Evolutionary conservation across 768 basidiomycete genomes (phyloP).

Genomic region (Mycena olivaceomarginata): DNA sequence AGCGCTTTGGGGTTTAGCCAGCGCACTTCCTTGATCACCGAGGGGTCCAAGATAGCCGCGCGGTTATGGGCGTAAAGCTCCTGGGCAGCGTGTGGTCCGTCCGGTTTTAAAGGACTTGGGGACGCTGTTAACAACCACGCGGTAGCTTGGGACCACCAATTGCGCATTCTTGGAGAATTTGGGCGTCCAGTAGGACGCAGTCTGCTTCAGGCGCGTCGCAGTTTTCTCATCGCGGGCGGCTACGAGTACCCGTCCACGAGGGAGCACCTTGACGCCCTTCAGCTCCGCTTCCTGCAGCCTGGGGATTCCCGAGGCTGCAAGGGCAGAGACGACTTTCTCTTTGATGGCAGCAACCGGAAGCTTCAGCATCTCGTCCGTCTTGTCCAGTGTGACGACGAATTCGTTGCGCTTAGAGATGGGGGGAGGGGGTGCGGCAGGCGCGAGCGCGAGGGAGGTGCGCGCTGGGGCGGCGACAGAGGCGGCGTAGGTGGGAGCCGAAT

Average conservation of each 20-base stretch:
- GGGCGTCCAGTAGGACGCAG: no score
- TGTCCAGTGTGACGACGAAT: neutral
- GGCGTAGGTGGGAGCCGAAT: neutral
- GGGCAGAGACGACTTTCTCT: neutral
- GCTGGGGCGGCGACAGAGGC: no score
- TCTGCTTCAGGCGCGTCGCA: neutral
- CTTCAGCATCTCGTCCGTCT: neutral
- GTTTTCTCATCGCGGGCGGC: neutral
- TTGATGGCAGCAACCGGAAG: neutral
- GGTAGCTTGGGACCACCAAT: neutral
- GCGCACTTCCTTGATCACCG: constrained; percentile 4
- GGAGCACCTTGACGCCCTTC: neutral
- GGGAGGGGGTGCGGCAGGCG: neutral
- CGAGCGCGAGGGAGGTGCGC: neutral
- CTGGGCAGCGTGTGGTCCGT: neutral
- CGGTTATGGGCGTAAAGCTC: constrained; percentile 1
- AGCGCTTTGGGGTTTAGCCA: constrained; percentile 12
- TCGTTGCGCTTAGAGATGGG: neutral
- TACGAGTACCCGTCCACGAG: neutral
- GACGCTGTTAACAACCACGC: neutral
- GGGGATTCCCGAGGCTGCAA: neutral
- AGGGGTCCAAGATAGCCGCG: neutral
- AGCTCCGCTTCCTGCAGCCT: neutral
- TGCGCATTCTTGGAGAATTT: neutral
- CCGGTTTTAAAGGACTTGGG: no score